Conservation (phyloP, 495 filamentous ascomycete species). For the Xylaria flabelliformis region DNA sequence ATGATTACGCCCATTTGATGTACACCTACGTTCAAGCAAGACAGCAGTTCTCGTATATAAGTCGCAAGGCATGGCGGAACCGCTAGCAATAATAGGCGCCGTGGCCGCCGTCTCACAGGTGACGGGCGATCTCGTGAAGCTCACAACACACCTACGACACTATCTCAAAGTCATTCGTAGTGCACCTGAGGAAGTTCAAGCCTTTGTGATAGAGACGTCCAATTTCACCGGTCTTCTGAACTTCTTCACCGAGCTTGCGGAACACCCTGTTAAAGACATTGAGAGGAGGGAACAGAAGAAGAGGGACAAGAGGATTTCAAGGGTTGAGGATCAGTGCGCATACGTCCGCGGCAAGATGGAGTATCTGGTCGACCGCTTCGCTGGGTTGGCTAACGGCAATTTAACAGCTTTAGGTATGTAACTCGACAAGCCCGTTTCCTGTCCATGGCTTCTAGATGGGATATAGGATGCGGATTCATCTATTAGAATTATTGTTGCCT, state of each 20-base stretch:
- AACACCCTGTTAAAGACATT: neutral
- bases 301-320: neutral
- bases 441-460: neutral
- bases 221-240: conserved; percentile 14
- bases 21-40: neutral
- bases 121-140: conserved; percentile 16
- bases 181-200: conserved; percentile 13
- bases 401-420: conserved; percentile 9
- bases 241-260: conserved; percentile 11
- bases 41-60: neutral
- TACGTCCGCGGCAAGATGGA: conserved; percentile 9
- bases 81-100: neutral
- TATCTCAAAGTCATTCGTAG: conserved; percentile 11
- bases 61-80: conserved; percentile 9
- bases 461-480: neutral
- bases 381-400: neutral
- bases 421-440: neutral
- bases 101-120: conserved; percentile 15
- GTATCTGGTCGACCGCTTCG: conserved; percentile 16
- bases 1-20: neutral
- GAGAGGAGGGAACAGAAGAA: neutral
- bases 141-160: conserved; percentile 12
- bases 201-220: conserved; percentile 13
- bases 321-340: conserved; percentile 6
- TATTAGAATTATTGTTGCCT: neutral